These are phyloP conservation scores for Hylodesmum podocarpum DNA, from an alignment of 306 rosid species.

Conservation along the genomic window DNA sequence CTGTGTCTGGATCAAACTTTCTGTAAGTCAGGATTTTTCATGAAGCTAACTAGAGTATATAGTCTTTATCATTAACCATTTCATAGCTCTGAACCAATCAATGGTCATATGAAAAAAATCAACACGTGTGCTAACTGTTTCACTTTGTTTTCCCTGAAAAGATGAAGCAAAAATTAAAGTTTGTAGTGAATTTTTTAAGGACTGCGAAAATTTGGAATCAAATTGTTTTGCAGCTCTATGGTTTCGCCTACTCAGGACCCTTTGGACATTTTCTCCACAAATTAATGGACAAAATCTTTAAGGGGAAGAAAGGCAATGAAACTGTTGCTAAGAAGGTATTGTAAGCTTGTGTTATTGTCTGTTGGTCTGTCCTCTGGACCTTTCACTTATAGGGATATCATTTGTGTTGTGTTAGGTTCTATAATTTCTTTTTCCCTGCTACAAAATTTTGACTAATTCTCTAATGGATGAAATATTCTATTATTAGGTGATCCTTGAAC, in stretches of 20 bases:
- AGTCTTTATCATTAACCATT: background rate
- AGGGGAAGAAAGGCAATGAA: conserved; percentile 71
- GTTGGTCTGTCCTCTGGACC: background rate
- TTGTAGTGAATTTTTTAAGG: conserved; percentile 1
- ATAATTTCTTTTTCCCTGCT: background rate
- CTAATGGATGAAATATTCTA: conserved; percentile 31
- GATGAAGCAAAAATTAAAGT: background rate
- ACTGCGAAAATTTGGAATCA: conserved; percentile 3
- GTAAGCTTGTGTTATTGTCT: conserved; percentile 5
- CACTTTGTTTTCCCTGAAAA: conserved; percentile 1
- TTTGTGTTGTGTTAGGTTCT: conserved; percentile 12
- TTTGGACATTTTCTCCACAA: conserved; percentile 93
- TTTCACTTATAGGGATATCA: conserved; percentile 4
- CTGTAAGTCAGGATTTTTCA: background rate
- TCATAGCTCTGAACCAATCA: background rate
- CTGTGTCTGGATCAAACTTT: background rate
- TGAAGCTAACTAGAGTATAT: background rate
- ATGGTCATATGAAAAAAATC: background rate
- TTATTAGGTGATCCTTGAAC: conserved; percentile 83
- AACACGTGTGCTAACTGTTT: background rate
- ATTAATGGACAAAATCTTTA: conserved; percentile 78
- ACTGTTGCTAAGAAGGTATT: conserved; percentile 81
- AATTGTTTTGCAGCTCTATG: conserved; percentile 70
- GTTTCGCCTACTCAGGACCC: conserved; percentile 85
- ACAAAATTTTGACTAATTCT: background rate